These are phyloP conservation scores for Lactarius deliciosus DNA, from an alignment of 768 basidiomycete genomes.

Conservation along the genomic window DNA sequence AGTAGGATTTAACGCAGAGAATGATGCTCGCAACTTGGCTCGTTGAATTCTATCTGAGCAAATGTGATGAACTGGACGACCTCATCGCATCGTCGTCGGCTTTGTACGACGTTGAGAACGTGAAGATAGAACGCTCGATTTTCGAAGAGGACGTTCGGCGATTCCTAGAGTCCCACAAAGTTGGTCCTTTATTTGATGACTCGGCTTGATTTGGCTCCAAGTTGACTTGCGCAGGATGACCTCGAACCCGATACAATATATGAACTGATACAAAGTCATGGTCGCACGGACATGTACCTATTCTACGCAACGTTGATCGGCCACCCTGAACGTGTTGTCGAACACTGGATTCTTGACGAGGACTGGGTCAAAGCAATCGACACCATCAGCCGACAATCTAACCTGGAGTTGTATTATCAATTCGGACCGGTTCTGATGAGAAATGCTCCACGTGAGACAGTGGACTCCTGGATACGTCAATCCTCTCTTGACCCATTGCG, in stretches of 20 bases:
- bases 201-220: constrained; percentile 4
- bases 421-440: constrained; percentile 88
- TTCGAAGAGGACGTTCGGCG: constrained; percentile 91
- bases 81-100: constrained; percentile 83
- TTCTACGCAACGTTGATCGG: constrained; percentile 82
- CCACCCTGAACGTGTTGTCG: constrained; percentile 81
- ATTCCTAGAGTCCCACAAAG: constrained; percentile 95
- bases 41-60: constrained; percentile 94
- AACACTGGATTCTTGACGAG: constrained; percentile 91
- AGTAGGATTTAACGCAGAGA: constrained; percentile 85
- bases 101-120: constrained; percentile 80
- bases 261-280: constrained; percentile 91
- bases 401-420: constrained; percentile 88
- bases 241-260: constrained; percentile 84
- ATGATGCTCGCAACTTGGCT: constrained; percentile 99
- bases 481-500: constrained; percentile 75
- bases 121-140: constrained; percentile 74
- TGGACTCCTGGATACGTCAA: constrained; percentile 91
- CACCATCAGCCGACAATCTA: constrained; percentile 81
- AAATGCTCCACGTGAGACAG: constrained; percentile 82
- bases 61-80: constrained; percentile 95
- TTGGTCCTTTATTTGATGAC: constrained; percentile 34
- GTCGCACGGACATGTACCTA: constrained; percentile 88
- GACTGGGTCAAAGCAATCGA: constrained; percentile 90
- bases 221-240: constrained; percentile 55